phyloP scores from a whole-genome alignment of 2,329 filamentous ascomycete species.

The Calonectria naviculata region DNA sequence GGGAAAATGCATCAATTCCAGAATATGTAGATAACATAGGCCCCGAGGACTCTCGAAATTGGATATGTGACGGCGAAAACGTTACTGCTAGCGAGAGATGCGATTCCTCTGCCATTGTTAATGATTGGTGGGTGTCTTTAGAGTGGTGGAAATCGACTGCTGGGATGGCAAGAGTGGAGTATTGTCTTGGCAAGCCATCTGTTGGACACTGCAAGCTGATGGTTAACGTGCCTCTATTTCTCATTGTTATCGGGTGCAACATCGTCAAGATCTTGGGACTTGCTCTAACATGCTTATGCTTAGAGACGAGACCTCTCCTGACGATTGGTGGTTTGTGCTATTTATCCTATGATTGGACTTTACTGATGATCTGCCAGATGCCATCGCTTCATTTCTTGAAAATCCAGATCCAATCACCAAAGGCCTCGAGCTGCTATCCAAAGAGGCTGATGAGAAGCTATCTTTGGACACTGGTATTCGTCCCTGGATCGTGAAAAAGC shows the following conservation, averaged over 20 bases:
- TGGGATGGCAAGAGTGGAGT: neutral
- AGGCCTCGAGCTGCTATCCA: neutral
- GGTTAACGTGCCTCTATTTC: neutral
- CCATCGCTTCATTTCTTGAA: neutral
- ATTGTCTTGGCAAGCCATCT: neutral
- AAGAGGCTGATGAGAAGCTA: neutral
- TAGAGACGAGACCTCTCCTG: neutral
- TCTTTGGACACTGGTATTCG: neutral
- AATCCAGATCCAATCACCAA: neutral
- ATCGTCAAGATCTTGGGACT: neutral
- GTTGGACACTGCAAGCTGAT: neutral
- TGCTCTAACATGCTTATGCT: neutral
- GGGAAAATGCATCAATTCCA: neutral
- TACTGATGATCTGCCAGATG: neutral
- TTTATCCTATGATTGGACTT: neutral
- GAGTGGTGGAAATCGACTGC: neutral
- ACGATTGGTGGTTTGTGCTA: neutral
- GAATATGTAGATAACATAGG: neutral
- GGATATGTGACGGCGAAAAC: neutral
- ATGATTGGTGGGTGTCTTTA: too few species aligned
- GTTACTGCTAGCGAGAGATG: neutral
- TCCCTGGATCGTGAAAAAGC: neutral
- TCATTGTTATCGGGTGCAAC: neutral
- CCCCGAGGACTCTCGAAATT: neutral
- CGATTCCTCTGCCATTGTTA: neutral